Evolutionary conservation across 805 yeast species (phyloP).

Genomic region (Candida pseudoglaebosa): DNA sequence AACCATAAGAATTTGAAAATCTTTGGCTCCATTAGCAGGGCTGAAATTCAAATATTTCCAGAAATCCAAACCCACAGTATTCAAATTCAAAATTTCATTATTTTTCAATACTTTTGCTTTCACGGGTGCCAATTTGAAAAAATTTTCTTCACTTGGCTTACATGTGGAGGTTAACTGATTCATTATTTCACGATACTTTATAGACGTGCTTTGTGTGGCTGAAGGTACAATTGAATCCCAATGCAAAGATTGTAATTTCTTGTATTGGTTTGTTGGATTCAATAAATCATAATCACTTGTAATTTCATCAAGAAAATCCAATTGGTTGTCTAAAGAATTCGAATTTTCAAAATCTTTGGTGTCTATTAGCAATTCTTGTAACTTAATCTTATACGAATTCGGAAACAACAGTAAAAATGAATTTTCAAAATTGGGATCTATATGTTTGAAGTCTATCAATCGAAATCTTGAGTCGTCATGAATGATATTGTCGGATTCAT

Average conservation of each 20-base stretch:
- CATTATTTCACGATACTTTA: slow-evolving; percentile 18
- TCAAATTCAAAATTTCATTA: slow-evolving; percentile 42
- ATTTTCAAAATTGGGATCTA: slow-evolving; percentile 13
- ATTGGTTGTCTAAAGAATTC: slow-evolving; percentile 23
- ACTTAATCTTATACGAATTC: slow-evolving; percentile 24
- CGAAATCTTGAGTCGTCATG: slow-evolving; percentile 6
- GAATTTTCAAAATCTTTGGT: slow-evolving; percentile 13
- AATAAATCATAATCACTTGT: slow-evolving; percentile 26
- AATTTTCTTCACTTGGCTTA: slow-evolving; percentile 16
- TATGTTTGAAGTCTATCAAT: slow-evolving; percentile 14
- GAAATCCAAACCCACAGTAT: slow-evolving; percentile 41
- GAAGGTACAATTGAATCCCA: slow-evolving; percentile 32
- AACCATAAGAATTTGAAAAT: slow-evolving; percentile 50
- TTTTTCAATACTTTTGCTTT: slow-evolving; percentile 32
- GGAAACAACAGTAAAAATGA: slow-evolving; percentile 27
- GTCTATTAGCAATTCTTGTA: slow-evolving; percentile 32
- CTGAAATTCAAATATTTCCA: slow-evolving; percentile 59
- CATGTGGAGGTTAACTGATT: slow-evolving; percentile 10
- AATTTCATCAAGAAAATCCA: slow-evolving; percentile 36
- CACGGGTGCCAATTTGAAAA: slow-evolving; percentile 20
- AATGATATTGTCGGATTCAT: slow-evolving; percentile 6
- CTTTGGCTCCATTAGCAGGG: slow-evolving; percentile 48
- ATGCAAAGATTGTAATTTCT: slow-evolving; percentile 21
- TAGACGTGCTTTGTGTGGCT: slow-evolving; percentile 16
- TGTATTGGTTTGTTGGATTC: slow-evolving; percentile 20